These are phyloP conservation scores for Boletus subparvulus DNA, from an alignment of 768 basidiomycete species.

Conservation along the genomic window DNA sequence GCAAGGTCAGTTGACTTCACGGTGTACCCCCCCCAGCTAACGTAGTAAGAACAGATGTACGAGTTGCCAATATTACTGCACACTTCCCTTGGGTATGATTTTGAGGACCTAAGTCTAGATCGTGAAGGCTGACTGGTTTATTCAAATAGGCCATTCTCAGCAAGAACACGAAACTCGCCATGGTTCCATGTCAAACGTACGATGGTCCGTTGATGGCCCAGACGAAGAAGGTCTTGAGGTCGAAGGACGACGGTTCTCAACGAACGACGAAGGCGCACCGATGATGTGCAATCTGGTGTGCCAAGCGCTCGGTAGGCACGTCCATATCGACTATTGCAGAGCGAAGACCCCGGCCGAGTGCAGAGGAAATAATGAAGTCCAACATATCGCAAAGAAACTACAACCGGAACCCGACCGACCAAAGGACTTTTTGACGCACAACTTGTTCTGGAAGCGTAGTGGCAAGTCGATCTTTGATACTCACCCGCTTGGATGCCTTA, in stretches of 20 bases:
- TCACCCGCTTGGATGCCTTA: background rate
- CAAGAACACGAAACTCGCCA: conserved; percentile 60
- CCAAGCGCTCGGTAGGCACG: conserved; percentile 50
- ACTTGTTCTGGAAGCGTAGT: conserved; percentile 54
- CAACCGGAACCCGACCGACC: conserved; percentile 43
- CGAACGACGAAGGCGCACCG: conserved; percentile 55
- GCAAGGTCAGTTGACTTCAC: conserved; percentile 32
- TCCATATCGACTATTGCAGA: conserved; percentile 56
- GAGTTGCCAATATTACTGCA: conserved; percentile 59
- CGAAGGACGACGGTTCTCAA: conserved; percentile 50
- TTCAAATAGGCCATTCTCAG: conserved; percentile 48
- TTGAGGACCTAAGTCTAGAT: background rate
- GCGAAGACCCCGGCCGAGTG: conserved; percentile 37
- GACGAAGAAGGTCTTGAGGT: conserved; percentile 50
- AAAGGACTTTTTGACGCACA: conserved; percentile 59
- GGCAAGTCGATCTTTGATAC: conserved; percentile 33
- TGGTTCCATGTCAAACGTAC: conserved; percentile 57
- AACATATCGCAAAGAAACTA: conserved; percentile 44
- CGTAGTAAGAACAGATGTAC: conserved; percentile 39
- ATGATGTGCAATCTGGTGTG: conserved; percentile 62
- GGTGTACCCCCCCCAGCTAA: background rate
- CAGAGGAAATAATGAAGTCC: conserved; percentile 37
- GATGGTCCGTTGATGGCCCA: conserved; percentile 54
- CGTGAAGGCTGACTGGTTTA: background rate
- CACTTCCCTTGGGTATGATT: conserved; percentile 46